Base-by-base conservation (phyloP, 148 eudicot genomes). In the Polygonum maritimum region DNA sequence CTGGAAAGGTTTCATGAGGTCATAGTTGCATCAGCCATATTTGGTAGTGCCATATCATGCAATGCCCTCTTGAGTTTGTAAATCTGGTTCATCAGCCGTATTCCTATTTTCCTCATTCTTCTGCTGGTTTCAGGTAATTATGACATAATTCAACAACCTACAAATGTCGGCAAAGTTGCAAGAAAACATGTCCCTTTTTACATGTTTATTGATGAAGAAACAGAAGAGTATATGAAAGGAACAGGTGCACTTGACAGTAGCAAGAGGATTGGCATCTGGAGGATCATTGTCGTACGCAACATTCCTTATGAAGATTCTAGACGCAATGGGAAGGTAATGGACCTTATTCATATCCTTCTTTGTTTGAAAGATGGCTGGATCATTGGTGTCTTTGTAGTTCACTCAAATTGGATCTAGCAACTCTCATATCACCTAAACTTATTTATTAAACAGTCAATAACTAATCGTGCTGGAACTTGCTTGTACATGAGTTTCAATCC, bases 21-120 rank as follows among this genome's bases (percentile, higher is more conserved):
- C 78, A 90, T 94, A 77, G 97, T 94, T 76, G 98, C 97, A 77
- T 94, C 98, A 65, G 97, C 95, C 75, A 90, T 94, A 83, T 94
- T 94, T 83, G 98, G 98, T 94, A 92, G 62, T 74, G 74, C 63
- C 52, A 58, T 40, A 70, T 39, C 12, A 9, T n/a, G 12, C 31
- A 39, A 11, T 70, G 73, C 39, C 39, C 18, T 22, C 60, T 47
- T 51, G 36, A 74, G 2, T 74, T 8, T 10, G 39, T 31, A 60
- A 9, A 60, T 60, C 69, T 60, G 16, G 15, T 26, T 69, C 73
- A 69, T n/a, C n/a, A n/a, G n/a, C n/a, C n/a, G n/a, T n/a, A n/a
- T n/a, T n/a, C n/a, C n/a, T n/a, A n/a, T n/a, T n/a, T 82, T 74
- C 78, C 81, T 71, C 73, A 54, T 77, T 22, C 45, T 77, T 79